Conservation (phyloP, 2,329 filamentous ascomycete species). For the Apiospora koreana region DNA sequence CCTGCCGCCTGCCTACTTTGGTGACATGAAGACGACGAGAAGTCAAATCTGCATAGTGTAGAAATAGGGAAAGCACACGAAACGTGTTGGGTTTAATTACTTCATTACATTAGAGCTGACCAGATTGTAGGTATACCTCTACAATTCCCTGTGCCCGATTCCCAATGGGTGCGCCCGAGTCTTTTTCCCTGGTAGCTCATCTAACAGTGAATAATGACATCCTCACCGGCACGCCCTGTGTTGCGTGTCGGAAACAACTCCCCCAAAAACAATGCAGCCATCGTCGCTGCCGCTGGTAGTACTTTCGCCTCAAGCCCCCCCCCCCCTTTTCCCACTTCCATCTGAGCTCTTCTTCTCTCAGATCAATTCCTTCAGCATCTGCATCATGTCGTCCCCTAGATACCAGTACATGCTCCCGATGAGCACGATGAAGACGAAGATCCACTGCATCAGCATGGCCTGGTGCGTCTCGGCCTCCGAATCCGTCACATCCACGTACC, state of each 20-base stretch:
- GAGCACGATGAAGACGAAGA: conserved; percentile 7
- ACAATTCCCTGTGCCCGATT: neutral
- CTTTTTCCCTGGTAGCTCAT: neutral
- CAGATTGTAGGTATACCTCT: neutral
- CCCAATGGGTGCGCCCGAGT: neutral
- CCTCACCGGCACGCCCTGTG: neutral
- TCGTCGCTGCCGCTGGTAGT: neutral
- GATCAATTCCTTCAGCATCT: neutral
- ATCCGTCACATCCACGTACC: conserved; percentile 11
- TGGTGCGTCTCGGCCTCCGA: conserved; percentile 12
- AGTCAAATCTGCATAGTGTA: neutral
- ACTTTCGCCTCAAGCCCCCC: neutral
- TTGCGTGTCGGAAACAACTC: neutral
- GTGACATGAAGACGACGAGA: neutral
- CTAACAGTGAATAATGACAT: neutral
- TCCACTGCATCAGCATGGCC: conserved; percentile 11
- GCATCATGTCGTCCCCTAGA: neutral
- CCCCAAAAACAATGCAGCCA: neutral
- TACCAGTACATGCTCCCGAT: conserved; percentile 11
- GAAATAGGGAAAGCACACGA: neutral
- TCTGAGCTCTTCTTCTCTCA: neutral
- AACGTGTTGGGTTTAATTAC: neutral
- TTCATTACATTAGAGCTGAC: neutral
- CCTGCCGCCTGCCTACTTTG: neutral
- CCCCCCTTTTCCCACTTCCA: neutral